A percentile compares a stretch with the other conserved stretches of the same genome.
Evolutionary conservation across 768 basidiomycete species (phyloP).

Genomic region (Pholiota microspora): DNA sequence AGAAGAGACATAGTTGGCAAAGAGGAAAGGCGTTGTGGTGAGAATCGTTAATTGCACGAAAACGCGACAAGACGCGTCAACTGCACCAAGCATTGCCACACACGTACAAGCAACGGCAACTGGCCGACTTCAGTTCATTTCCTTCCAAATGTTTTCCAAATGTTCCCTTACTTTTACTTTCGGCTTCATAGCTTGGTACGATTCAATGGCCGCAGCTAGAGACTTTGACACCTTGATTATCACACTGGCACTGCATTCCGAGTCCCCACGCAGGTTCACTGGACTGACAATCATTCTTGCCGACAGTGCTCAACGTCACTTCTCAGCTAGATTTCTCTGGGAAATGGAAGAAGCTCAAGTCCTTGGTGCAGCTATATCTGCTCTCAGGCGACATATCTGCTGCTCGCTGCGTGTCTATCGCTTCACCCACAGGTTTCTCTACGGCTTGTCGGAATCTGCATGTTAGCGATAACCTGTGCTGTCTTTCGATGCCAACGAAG

Average conservation of each 20-base stretch:
- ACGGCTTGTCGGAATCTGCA: neutral
- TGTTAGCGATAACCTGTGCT: neutral
- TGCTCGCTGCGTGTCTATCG: neutral
- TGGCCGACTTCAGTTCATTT: neutral
- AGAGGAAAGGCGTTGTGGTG: slow-evolving; percentile 12
- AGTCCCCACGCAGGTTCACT: neutral
- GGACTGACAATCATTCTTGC: neutral
- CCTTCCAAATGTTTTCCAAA: neutral
- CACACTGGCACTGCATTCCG: neutral
- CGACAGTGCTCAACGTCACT: neutral
- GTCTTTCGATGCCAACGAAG: neutral
- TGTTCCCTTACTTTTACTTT: too few relatives aligned
- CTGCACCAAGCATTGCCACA: slow-evolving; percentile 17
- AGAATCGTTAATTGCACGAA: slow-evolving; percentile 17
- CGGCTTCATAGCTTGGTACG: too few relatives aligned
- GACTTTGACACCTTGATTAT: neutral
- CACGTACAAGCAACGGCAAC: slow-evolving; percentile 11
- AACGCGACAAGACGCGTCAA: slow-evolving; percentile 28
- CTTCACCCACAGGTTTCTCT: neutral
- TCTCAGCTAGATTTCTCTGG: neutral
- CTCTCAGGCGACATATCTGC: neutral
- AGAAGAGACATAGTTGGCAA: slow-evolving; percentile 37
- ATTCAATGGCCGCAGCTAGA: too few relatives aligned
- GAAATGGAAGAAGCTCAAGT: neutral
- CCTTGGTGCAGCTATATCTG: neutral